These are phyloP conservation scores for Linnemannia exigua DNA, from an alignment of 192 early-diverging fungal species.

Conservation along the genomic window DNA sequence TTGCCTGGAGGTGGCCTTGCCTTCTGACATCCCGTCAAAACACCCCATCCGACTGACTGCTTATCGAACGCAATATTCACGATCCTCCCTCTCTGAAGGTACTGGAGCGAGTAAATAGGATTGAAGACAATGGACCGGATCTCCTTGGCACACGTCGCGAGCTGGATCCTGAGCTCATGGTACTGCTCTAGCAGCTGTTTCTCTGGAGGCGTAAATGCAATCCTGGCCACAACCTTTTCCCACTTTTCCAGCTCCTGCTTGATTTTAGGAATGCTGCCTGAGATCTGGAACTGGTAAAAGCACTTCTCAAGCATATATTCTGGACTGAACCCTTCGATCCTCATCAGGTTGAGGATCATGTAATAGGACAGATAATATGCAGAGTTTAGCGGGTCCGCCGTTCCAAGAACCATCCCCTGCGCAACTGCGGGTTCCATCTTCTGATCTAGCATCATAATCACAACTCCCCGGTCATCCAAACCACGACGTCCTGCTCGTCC, in stretches of 20 bases:
- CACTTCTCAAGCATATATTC: slow-evolving; percentile 90
- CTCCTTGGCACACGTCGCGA: slow-evolving; percentile 74
- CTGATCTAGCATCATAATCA: slow-evolving; percentile 95
- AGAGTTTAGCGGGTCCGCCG: slow-evolving; percentile 84
- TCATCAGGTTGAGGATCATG: slow-evolving; percentile 94
- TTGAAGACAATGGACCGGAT: slow-evolving; percentile 79
- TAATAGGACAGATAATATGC: slow-evolving; percentile 95
- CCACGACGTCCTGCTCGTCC: slow-evolving; percentile 96
- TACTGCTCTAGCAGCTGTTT: slow-evolving; percentile 80
- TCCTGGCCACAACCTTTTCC: slow-evolving; percentile 63
- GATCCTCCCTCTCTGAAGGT: slow-evolving; percentile 86
- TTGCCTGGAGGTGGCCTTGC: slow-evolving; percentile 1
- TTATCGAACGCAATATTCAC: slow-evolving; percentile 66
- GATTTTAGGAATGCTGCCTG: slow-evolving; percentile 79
- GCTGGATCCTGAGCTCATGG: slow-evolving; percentile 78
- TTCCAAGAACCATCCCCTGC: slow-evolving; percentile 88
- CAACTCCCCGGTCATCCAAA: slow-evolving; percentile 95
- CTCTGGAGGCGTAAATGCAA: slow-evolving; percentile 64
- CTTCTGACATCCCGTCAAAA: slow-evolving; percentile 63
- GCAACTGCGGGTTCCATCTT: slow-evolving; percentile 92
- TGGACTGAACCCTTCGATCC: slow-evolving; percentile 91
- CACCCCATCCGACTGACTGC: slow-evolving; percentile 92
- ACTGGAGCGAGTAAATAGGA: slow-evolving; percentile 79
- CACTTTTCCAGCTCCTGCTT: slow-evolving; percentile 68
- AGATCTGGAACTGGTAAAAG: slow-evolving; percentile 92